phyloP scores from a whole-genome alignment of 805 yeast species.

The Wickerhamomyces strasburgensis region DNA sequence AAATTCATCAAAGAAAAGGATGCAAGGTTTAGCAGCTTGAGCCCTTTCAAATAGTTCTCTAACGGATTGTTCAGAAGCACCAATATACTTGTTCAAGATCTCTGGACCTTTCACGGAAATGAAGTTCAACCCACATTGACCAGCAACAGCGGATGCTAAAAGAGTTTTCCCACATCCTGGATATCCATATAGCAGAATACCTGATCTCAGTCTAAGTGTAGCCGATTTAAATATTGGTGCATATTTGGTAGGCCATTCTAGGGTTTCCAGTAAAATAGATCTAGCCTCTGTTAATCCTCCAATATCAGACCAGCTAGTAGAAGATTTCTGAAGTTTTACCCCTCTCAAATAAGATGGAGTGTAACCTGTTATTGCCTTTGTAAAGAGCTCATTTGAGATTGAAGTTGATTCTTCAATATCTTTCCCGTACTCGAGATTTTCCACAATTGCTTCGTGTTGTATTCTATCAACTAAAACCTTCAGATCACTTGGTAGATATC shows the following conservation, averaged over 20 bases:
- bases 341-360: slow-evolving; percentile 82
- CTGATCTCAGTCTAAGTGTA: slow-evolving; percentile 84
- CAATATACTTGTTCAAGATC: slow-evolving; percentile 89
- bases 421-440: slow-evolving; percentile 2
- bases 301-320: slow-evolving; percentile 75
- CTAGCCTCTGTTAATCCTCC: slow-evolving; percentile 86
- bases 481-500: slow-evolving; percentile 81
- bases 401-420: neutral
- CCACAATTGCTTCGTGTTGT: slow-evolving; percentile 40
- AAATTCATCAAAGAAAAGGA: slow-evolving; percentile 89
- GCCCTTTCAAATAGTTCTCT: slow-evolving; percentile 93
- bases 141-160: slow-evolving; percentile 88
- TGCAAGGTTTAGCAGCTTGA: slow-evolving; percentile 90
- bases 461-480: slow-evolving; percentile 67
- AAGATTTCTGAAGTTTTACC: slow-evolving; percentile 75
- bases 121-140: slow-evolving; percentile 89
- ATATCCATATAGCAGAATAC: slow-evolving; percentile 85
- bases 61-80: slow-evolving; percentile 94
- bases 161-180: slow-evolving; percentile 98
- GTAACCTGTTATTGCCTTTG: slow-evolving; percentile 57
- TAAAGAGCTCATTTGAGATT: slow-evolving; percentile 38
- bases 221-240: slow-evolving; percentile 91
- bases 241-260: slow-evolving; percentile 96
- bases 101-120: slow-evolving; percentile 96
- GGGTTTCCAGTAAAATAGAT: slow-evolving; percentile 69